These are phyloP conservation scores for Arabis alpina DNA, from an alignment of 345 rosid genomes.

Conservation along the genomic window DNA sequence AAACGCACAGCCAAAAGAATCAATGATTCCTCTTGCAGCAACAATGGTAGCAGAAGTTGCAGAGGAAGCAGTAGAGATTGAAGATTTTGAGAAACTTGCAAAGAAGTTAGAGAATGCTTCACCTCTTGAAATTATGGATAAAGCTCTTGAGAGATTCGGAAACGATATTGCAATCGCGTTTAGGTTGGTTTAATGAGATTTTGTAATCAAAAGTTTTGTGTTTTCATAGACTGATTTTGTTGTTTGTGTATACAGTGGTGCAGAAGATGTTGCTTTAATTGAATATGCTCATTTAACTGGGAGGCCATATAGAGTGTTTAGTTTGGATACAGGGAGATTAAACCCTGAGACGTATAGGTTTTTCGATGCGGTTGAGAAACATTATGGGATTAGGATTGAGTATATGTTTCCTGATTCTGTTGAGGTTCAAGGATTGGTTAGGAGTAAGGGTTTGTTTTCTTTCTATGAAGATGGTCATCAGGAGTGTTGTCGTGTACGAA, in stretches of 20 bases:
- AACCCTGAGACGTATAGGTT: constrained; percentile 79
- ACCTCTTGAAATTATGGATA: constrained; percentile 87
- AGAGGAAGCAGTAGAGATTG: constrained; percentile 56
- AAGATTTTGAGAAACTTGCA: constrained; percentile 61
- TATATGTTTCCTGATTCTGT: constrained; percentile 97
- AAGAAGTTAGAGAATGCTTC: constrained; percentile 66
- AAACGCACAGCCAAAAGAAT: constrained; percentile 59
- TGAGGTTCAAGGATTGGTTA: constrained; percentile 89
- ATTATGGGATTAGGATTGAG: constrained; percentile 76
- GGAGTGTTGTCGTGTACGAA: constrained; percentile 96
- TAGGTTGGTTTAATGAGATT: constrained; percentile 51
- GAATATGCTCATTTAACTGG: constrained; percentile 93
- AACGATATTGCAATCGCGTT: constrained; percentile 92
- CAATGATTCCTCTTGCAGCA: constrained; percentile 26
- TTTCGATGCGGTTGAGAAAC: constrained; percentile 79
- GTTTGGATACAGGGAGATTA: constrained; percentile 92
- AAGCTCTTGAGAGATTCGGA: constrained; percentile 80
- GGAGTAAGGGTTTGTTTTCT: constrained; percentile 90
- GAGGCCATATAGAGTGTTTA: constrained; percentile 85
- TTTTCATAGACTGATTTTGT: background rate
- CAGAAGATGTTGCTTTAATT: constrained; percentile 89
- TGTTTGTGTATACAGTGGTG: constrained; percentile 64
- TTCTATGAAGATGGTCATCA: constrained; percentile 98
- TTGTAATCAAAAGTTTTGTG: background rate
- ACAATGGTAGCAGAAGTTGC: constrained; percentile 48